These are phyloP conservation scores for Picea sitchensis DNA, from an alignment of 75 land plant species.

Conservation along the genomic window DNA sequence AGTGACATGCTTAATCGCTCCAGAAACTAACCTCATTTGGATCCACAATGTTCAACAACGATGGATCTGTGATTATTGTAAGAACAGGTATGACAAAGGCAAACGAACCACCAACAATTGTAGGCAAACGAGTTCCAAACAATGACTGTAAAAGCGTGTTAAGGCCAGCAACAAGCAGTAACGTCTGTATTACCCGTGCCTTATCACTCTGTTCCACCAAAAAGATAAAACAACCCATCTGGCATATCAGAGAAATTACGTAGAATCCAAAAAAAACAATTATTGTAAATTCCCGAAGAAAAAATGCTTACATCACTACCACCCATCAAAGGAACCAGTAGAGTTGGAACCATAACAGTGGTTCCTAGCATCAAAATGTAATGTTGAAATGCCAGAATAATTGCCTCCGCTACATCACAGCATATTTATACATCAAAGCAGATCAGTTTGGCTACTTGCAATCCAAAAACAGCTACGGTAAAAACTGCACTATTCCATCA, in stretches of 20 bases:
- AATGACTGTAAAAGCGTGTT: constrained; percentile 42
- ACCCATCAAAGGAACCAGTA: constrained; percentile 88
- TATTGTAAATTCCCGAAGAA: no score
- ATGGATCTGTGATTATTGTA: constrained; percentile 40
- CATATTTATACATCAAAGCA: constrained; percentile 4
- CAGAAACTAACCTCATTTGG: constrained; percentile 40
- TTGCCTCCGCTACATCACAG: constrained; percentile 46
- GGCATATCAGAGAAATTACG: no score
- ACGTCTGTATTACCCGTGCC: constrained; percentile 47
- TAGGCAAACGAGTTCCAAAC: constrained; percentile 48
- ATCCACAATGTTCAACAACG: constrained; percentile 23
- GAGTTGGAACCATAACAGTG: constrained; percentile 70
- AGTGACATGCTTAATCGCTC: no score
- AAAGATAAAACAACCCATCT: no score
- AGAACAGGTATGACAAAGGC: constrained; percentile 45
- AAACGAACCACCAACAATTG: constrained; percentile 42
- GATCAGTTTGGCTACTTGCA: not conserved
- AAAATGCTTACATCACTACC: constrained; percentile 59
- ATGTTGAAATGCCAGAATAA: constrained; percentile 84
- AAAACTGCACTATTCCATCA: not conserved
- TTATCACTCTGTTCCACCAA: constrained; percentile 48
- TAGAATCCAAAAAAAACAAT: no score
- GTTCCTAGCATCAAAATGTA: constrained; percentile 89
- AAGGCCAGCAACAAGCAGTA: constrained; percentile 40
- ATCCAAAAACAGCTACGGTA: not conserved